Evolutionary conservation across 2,329 filamentous ascomycete genomes (phyloP).

Genomic region (Ophiocordyceps camponoti-rufipedis): DNA sequence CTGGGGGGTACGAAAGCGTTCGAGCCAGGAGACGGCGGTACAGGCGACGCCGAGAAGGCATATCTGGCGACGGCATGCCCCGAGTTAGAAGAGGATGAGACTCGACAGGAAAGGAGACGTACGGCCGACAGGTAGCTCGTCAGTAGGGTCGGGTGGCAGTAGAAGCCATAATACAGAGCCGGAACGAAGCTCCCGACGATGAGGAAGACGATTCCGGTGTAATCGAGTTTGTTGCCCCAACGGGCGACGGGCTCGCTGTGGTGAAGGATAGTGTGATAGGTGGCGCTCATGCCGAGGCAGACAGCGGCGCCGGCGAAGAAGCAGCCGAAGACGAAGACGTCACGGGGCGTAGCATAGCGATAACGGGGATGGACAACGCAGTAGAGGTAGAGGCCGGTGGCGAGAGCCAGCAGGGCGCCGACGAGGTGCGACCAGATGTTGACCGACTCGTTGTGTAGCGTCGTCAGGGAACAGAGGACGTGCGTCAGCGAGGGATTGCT

Average conservation of each 20-base stretch:
- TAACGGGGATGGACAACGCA: constrained; percentile 45
- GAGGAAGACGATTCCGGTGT: constrained; percentile 78
- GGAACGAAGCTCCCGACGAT: constrained; percentile 89
- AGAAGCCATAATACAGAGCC: constrained; percentile 74
- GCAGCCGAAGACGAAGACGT: constrained; percentile 56
- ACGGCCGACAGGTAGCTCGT: constrained; percentile 60
- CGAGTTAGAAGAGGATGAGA: neutral
- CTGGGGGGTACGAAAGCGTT: constrained; percentile 64
- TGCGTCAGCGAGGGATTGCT: constrained; percentile 27
- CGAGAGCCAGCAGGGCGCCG: constrained; percentile 42
- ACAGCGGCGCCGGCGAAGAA: constrained; percentile 60
- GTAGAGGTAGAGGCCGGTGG: constrained; percentile 34
- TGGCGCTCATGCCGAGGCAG: constrained; percentile 67
- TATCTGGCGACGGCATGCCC: constrained; percentile 35
- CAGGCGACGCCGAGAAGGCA: constrained; percentile 60
- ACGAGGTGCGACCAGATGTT: constrained; percentile 48
- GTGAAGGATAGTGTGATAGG: constrained; percentile 71
- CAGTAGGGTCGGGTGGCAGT: constrained; percentile 47
- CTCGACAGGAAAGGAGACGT: constrained; percentile 10
- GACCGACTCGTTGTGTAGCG: constrained; percentile 42
- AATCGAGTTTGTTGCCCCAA: constrained; percentile 87
- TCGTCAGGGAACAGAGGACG: constrained; percentile 28
- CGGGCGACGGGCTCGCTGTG: constrained; percentile 63
- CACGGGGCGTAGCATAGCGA: constrained; percentile 36
- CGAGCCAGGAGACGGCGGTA: constrained; percentile 56